A percentile compares a stretch with the other conserved stretches of the same genome.
Conservation (phyloP, 2,329 filamentous ascomycete genomes). For the Trichoderma cornu-damae region DNA sequence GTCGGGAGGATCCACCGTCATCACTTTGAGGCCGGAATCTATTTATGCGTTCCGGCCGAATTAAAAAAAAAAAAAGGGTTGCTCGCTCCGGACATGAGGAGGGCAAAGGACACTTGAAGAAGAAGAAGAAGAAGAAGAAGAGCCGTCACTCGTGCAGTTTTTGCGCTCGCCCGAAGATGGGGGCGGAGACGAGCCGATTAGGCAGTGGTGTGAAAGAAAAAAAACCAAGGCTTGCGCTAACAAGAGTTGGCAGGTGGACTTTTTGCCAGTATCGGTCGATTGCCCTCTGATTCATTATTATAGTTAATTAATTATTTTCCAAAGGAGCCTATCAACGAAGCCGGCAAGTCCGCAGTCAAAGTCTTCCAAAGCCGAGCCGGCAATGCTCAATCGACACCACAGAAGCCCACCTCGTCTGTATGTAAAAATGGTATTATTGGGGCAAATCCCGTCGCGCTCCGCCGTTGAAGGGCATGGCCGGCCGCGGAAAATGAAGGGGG, state of each 20-base stretch:
- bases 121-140: not conserved
- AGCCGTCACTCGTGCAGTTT: too few species aligned
- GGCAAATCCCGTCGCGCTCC: not conserved
- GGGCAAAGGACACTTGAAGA: not conserved
- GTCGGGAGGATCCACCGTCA: slow-evolving; percentile 1
- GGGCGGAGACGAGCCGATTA: too few species aligned
- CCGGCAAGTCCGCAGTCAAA: not conserved
- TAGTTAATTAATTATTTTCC: not conserved
- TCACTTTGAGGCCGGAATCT: slow-evolving; percentile 8
- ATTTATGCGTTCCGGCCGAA: slow-evolving; percentile 8
- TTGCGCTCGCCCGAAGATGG: too few species aligned
- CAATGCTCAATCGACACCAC: not conserved
- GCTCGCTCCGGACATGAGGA: not conserved
- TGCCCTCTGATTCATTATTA: too few species aligned
- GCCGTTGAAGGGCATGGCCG: not conserved
- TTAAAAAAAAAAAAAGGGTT: too few species aligned
- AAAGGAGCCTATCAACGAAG: not conserved
- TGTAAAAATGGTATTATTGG: not conserved
- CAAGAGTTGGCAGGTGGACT: not conserved
- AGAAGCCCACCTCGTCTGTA: too few species aligned
- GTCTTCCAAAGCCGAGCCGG: not conserved
- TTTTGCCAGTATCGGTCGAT: not conserved
- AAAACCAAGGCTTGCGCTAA: not conserved
- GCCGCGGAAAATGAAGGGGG: not conserved
- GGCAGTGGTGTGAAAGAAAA: not conserved